Percentiles rank a stretch among this genome's conserved stretches.
Evolutionary conservation across 441 rosid species (phyloP).

Genomic region (Breynia disticha): DNA sequence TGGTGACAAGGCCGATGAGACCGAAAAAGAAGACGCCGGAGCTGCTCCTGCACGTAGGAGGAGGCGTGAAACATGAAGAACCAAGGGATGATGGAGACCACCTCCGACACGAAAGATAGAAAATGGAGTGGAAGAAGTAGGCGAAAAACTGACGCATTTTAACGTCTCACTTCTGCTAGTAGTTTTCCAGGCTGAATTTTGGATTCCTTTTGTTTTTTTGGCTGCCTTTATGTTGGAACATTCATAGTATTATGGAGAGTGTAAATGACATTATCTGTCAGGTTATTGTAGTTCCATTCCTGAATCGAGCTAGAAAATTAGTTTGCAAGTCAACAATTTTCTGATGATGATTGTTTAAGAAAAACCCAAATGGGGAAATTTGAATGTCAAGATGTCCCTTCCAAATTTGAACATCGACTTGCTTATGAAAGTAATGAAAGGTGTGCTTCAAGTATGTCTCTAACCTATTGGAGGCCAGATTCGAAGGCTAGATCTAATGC

Average conservation of each 20-base stretch:
- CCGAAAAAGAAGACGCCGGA: conserved; percentile 24
- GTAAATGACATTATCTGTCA: too few species aligned
- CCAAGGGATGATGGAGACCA: background rate
- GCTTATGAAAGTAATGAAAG: too few species aligned
- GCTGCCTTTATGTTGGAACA: conserved; percentile 14
- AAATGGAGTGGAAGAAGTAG: background rate
- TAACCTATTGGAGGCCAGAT: too few species aligned
- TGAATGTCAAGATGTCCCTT: too few species aligned
- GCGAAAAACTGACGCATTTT: background rate
- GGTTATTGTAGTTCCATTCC: conserved; percentile 7
- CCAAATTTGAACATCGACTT: too few species aligned
- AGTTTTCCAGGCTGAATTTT: conserved; percentile 25
- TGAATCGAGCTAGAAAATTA: background rate
- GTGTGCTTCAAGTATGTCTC: too few species aligned
- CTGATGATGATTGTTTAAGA: too few species aligned
- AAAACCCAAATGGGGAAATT: too few species aligned
- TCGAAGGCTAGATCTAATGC: too few species aligned
- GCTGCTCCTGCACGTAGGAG: conserved; percentile 65
- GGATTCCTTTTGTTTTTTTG: conserved; percentile 9
- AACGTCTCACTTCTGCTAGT: conserved; percentile 25
- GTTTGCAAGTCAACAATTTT: too few species aligned
- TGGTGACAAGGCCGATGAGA: conserved; percentile 36
- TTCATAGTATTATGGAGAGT: conserved; percentile 17
- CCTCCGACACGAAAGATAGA: background rate
- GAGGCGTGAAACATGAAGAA: conserved; percentile 48